Conservation (phyloP, 2,329 filamentous ascomycete species). For the Penicillium sp. region DNA sequence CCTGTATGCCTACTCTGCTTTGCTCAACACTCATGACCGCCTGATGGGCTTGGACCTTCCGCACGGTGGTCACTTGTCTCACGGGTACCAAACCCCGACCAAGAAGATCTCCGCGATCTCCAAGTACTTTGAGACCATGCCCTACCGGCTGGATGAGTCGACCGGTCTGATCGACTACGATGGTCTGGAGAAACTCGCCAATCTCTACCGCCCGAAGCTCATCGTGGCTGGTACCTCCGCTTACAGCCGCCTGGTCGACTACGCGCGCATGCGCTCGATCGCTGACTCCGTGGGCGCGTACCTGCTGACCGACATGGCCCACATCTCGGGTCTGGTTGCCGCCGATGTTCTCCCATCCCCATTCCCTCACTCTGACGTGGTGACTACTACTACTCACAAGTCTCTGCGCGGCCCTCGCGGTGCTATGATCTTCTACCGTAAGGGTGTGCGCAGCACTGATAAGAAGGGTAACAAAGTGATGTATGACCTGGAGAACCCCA, state of each 20-base stretch:
- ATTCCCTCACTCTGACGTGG: conserved; percentile 87
- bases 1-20: conserved; percentile 81
- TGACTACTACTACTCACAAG: conserved; percentile 99
- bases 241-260: conserved; percentile 97
- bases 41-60: conserved; percentile 95
- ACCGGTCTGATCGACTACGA: conserved; percentile 98
- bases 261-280: conserved; percentile 91
- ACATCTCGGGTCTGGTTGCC: conserved; percentile 93
- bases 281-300: conserved; percentile 91
- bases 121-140: conserved; percentile 98
- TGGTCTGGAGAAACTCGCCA: conserved; percentile 78
- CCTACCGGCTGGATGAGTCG: conserved; percentile 69
- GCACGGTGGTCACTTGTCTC: conserved; percentile 88
- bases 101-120: conserved; percentile 97
- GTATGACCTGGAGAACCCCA: conserved; percentile 90
- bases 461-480: conserved; percentile 85
- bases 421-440: conserved; percentile 99
- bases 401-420: conserved; percentile 94
- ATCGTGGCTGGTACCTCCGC: conserved; percentile 95
- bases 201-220: conserved; percentile 91
- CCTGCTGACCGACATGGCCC: conserved; percentile 95
- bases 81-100: conserved; percentile 94
- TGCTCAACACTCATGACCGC: conserved; percentile 91
- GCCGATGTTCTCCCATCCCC: conserved; percentile 89
- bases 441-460: conserved; percentile 84